A percentile compares a stretch with the other conserved stretches of the same genome.
Conservation (phyloP, 192 early-diverging fungal species). For the Backusella parvicylindrica region DNA sequence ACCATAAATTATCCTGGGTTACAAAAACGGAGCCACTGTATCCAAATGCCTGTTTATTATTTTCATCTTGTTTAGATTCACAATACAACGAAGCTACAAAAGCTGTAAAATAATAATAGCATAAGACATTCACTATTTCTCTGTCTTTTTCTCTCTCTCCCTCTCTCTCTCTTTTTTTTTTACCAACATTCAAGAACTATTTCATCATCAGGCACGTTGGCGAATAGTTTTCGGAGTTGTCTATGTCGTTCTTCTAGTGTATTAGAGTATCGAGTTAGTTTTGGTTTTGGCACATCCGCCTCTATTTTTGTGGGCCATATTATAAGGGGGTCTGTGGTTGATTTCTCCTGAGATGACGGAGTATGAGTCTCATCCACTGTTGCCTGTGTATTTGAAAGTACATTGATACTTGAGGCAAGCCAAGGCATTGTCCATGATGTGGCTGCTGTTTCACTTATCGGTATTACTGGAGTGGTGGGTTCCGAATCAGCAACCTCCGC, state of each 20-base stretch:
- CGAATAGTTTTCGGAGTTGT: constrained; percentile 26
- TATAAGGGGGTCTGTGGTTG: neutral
- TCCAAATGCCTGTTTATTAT: neutral
- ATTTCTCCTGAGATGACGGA: neutral
- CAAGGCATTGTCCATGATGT: constrained; percentile 32
- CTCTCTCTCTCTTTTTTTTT: neutral
- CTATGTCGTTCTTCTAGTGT: neutral
- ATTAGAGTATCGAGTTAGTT: constrained; percentile 8
- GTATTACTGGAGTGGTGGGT: neutral
- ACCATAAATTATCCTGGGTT: constrained; percentile 62
- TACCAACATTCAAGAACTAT: constrained; percentile 30
- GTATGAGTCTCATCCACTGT: neutral
- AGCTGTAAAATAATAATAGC: neutral
- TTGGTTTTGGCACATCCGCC: constrained; percentile 6
- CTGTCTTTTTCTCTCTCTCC: neutral
- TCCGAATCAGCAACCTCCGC: neutral
- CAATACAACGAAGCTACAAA: constrained; percentile 26
- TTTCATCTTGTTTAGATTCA: neutral
- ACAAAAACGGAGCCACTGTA: constrained; percentile 53
- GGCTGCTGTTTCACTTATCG: neutral
- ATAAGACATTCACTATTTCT: neutral
- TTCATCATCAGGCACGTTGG: constrained; percentile 16
- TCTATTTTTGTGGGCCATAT: constrained; percentile 32
- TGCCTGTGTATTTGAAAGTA: constrained; percentile 15
- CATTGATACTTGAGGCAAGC: constrained; percentile 26